These are phyloP conservation scores for Penicillium silybi DNA, from an alignment of 495 filamentous ascomycete genomes.

Conservation along the genomic window DNA sequence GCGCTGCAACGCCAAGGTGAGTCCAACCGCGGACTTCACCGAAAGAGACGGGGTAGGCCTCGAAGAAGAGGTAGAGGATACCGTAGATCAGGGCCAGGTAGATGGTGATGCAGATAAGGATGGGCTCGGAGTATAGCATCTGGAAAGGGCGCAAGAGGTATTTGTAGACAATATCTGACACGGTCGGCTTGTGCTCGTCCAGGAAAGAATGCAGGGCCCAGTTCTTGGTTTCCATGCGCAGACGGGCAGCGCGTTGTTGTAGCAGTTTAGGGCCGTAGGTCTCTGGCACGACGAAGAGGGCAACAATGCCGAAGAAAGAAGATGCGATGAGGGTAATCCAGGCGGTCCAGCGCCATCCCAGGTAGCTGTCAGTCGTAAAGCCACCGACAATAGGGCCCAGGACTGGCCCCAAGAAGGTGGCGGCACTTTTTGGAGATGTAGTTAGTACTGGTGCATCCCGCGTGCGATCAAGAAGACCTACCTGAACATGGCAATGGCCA, in stretches of 20 bases:
- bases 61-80: constrained; percentile 61
- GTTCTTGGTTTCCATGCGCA: constrained; percentile 60
- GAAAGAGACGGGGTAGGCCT: constrained; percentile 58
- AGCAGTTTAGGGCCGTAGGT: constrained; percentile 58
- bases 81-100: constrained; percentile 55
- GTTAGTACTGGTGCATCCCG: too few relatives aligned
- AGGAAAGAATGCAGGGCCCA: constrained; percentile 55
- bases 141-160: constrained; percentile 58
- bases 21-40: constrained; percentile 49
- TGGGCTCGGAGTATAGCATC: constrained; percentile 59
- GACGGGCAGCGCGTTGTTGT: constrained; percentile 48
- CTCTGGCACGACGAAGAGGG: constrained; percentile 54
- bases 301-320: constrained; percentile 43
- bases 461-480: too few relatives aligned
- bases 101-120: constrained; percentile 51
- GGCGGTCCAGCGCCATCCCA: constrained; percentile 63
- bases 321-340: constrained; percentile 61
- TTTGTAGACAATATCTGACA: constrained; percentile 41
- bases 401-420: constrained; percentile 55
- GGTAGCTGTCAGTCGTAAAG: constrained; percentile 52
- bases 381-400: constrained; percentile 46
- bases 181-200: constrained; percentile 50
- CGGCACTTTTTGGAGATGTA: too few relatives aligned
- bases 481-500: constrained; percentile 56
- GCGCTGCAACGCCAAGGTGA: constrained; percentile 40